Evolutionary conservation across 345 rosid genomes (phyloP).

Genomic region (Rubroshorea leprosula): DNA sequence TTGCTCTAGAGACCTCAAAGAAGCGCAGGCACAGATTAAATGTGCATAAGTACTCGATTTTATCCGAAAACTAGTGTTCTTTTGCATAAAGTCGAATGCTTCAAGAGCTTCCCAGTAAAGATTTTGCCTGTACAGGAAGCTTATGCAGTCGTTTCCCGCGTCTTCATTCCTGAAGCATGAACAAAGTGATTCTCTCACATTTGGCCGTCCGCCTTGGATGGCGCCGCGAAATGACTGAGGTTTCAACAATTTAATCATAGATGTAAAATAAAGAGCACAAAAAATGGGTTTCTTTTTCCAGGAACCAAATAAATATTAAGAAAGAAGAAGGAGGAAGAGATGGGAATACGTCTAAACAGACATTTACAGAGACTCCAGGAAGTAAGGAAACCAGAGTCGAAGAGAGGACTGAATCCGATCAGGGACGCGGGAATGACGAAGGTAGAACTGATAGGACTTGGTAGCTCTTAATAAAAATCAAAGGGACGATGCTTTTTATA

Average conservation of each 20-base stretch:
- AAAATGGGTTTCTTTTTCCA: background rate
- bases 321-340: background rate
- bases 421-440: background rate
- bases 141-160: constrained; percentile 33
- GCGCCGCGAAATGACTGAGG: background rate
- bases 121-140: constrained; percentile 32
- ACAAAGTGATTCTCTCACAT: background rate
- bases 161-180: constrained; percentile 30
- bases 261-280: background rate
- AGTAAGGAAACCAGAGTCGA: too few species aligned
- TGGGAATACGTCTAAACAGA: background rate
- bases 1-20: constrained; percentile 30
- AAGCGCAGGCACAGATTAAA: constrained; percentile 43
- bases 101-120: constrained; percentile 43
- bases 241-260: background rate
- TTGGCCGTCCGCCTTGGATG: background rate
- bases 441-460: too few species aligned
- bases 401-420: background rate
- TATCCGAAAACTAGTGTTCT: constrained; percentile 25
- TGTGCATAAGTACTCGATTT: constrained; percentile 28
- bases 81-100: constrained; percentile 35
- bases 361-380: background rate
- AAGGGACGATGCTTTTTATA: too few species aligned
- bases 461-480: too few species aligned
- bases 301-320: background rate